Evolutionary conservation across 2,329 filamentous ascomycete species (phyloP).

Genomic region (Microdochium trichocladiopsis): DNA sequence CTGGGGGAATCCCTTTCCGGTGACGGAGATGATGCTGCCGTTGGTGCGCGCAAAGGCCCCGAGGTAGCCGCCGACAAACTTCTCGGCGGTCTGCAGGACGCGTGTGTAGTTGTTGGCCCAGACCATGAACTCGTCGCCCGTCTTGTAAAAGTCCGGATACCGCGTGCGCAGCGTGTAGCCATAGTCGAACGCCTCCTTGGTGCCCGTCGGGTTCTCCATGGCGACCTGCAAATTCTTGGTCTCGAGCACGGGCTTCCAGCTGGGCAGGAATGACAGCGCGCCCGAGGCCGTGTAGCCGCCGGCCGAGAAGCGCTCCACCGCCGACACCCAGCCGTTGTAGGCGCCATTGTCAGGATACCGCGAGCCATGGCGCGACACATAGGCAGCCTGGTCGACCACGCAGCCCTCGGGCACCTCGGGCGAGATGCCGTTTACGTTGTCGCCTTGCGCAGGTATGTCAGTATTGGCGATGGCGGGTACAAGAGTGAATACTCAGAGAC

Average conservation of each 20-base stretch:
- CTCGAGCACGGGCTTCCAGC: conserved; percentile 51
- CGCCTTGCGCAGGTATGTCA: conserved; percentile 27
- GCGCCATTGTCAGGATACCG: conserved; percentile 56
- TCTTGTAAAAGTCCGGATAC: conserved; percentile 40
- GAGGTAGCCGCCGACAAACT: conserved; percentile 55
- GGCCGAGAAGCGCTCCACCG: conserved; percentile 21
- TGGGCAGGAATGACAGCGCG: conserved; percentile 27
- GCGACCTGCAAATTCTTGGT: conserved; percentile 48
- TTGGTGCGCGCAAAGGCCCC: conserved; percentile 45
- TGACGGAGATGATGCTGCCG: conserved; percentile 51
- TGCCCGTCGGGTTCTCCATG: conserved; percentile 53
- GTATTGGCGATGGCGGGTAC: conserved; percentile 3
- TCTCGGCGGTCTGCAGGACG: conserved; percentile 53
- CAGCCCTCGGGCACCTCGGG: conserved; percentile 48
- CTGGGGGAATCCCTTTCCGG: conserved; percentile 39
- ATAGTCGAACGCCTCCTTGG: conserved; percentile 52
- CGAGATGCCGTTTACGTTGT: conserved; percentile 48
- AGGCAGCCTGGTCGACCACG: conserved; percentile 52
- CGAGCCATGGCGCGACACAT: conserved; percentile 54
- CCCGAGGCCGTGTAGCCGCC: conserved; percentile 13
- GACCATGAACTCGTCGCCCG: conserved; percentile 44
- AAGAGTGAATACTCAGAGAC: too few species aligned
- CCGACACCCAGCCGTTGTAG: conserved; percentile 47
- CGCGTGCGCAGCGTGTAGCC: conserved; percentile 43
- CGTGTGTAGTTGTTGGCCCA: conserved; percentile 62